These are phyloP conservation scores for Auricularia auricula-judae DNA, from an alignment of 768 basidiomycete genomes.

Conservation along the genomic window DNA sequence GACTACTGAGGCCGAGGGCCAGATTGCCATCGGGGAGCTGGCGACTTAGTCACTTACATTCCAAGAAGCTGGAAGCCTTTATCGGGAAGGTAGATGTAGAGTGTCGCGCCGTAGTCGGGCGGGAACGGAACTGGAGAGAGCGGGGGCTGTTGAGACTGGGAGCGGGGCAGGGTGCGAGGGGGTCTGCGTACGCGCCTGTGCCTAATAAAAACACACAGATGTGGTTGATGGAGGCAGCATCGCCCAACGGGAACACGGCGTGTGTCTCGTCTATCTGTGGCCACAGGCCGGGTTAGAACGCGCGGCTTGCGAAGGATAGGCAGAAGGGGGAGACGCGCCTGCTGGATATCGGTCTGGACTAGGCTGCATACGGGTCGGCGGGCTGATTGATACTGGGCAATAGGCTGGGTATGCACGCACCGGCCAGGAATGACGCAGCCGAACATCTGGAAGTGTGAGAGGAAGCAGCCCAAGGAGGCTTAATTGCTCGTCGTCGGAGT, in stretches of 20 bases:
- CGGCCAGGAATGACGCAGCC: background rate
- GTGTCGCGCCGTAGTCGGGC: constrained; percentile 71
- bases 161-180: background rate
- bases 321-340: background rate
- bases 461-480: background rate
- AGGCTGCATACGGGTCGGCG: background rate
- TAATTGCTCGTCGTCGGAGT: background rate
- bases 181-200: constrained; percentile 35
- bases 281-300: background rate
- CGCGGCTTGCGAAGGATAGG: background rate
- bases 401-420: background rate
- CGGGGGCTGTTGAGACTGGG: background rate
- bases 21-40: background rate
- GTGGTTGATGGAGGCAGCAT: constrained; percentile 70
- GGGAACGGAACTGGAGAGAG: constrained; percentile 58
- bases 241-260: constrained; percentile 63
- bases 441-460: background rate
- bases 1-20: background rate
- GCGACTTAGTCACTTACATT: constrained; percentile 40
- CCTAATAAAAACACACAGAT: constrained; percentile 77
- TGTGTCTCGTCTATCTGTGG: constrained; percentile 72
- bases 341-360: background rate
- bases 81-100: constrained; percentile 80
- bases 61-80: constrained; percentile 75
- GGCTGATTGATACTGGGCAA: background rate